Conservation (phyloP, 2,329 filamentous ascomycete species). For the Ampelomyces quisqualis region DNA sequence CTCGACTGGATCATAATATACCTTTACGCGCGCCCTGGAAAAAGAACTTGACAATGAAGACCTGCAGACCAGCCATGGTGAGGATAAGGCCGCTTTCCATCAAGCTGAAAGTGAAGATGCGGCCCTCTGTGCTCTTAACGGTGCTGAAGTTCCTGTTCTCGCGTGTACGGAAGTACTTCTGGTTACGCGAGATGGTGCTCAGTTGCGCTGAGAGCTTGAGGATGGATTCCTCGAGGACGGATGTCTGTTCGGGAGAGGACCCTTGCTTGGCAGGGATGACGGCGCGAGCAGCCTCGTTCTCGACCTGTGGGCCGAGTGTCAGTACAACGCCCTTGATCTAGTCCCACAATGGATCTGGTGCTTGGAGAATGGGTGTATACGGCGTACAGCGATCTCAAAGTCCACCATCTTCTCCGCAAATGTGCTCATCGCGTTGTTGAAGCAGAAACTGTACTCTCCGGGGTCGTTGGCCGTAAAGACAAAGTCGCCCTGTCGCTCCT, state of each 20-base stretch:
- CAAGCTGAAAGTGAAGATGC: constrained; percentile 96
- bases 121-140: constrained; percentile 88
- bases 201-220: constrained; percentile 92
- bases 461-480: constrained; percentile 88
- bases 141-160: constrained; percentile 99
- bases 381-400: constrained; percentile 86
- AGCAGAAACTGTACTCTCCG: constrained; percentile 96
- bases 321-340: background rate
- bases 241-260: constrained; percentile 83
- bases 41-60: constrained; percentile 97
- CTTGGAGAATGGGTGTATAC: constrained; percentile 1
- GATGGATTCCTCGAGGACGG: constrained; percentile 85
- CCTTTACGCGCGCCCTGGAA: constrained; percentile 84
- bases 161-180: constrained; percentile 98
- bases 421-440: constrained; percentile 97
- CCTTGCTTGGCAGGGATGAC: constrained; percentile 86
- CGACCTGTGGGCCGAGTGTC: constrained; percentile 61
- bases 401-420: constrained; percentile 97
- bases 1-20: constrained; percentile 24
- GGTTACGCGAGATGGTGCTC: constrained; percentile 91
- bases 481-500: constrained; percentile 94
- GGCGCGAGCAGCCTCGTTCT: constrained; percentile 79
- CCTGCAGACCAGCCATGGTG: constrained; percentile 92
- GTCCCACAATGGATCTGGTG: background rate
- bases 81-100: constrained; percentile 90